Conservation (phyloP, 228 moss, liverwort and hornwort species). For the Sphagnum magellanicum region DNA sequence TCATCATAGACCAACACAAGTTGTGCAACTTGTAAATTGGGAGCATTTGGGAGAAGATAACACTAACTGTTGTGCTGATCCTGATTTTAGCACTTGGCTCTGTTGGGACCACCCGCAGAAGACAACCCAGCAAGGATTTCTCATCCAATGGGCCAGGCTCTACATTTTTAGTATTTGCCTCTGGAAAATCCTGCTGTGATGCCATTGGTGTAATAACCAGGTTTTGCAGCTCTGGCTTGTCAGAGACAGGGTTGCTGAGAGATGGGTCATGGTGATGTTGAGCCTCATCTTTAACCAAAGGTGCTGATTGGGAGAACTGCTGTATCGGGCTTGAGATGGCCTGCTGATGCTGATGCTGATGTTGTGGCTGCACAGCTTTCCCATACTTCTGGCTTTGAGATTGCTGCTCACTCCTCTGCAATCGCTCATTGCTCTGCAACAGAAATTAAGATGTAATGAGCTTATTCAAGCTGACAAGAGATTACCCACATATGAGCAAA, state of each 20-base stretch:
- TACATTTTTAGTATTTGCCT: conserved; percentile 31
- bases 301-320: conserved; percentile 43
- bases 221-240: conserved; percentile 50
- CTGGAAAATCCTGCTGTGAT: conserved; percentile 30
- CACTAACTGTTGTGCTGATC: conserved; percentile 82
- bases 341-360: conserved; percentile 77
- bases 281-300: conserved; percentile 33
- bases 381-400: conserved; percentile 58
- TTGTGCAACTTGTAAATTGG: neutral
- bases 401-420: conserved; percentile 43
- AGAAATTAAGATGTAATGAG: neutral
- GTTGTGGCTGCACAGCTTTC: conserved; percentile 42
- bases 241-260: conserved; percentile 29
- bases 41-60: neutral
- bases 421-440: neutral
- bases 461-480: neutral
- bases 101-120: conserved; percentile 79
- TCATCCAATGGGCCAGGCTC: conserved; percentile 85
- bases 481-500: neutral
- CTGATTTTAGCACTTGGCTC: conserved; percentile 83
- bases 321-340: conserved; percentile 75
- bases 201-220: conserved; percentile 18
- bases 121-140: conserved; percentile 76
- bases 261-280: conserved; percentile 33
- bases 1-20: neutral